phyloP scores from a whole-genome alignment of 2,329 filamentous ascomycete species.

The Pyricularia grisea region DNA sequence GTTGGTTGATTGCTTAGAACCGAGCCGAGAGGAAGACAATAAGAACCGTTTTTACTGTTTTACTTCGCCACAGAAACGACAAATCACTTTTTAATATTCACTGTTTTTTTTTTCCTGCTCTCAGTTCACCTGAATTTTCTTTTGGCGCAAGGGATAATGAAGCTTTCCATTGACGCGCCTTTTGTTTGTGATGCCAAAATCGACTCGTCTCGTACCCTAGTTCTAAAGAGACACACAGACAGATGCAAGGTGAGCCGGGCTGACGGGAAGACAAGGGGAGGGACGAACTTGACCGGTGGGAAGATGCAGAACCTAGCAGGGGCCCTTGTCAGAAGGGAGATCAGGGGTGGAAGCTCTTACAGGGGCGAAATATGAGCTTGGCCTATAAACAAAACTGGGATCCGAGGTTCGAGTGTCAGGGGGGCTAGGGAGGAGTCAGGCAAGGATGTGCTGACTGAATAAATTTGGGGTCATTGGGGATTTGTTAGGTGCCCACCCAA shows the following conservation, averaged over 20 bases:
- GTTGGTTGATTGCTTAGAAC: neutral
- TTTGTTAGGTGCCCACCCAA: neutral
- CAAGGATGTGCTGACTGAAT: neutral
- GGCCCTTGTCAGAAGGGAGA: neutral
- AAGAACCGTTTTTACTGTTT: neutral
- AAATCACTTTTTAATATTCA: neutral
- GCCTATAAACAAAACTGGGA: neutral
- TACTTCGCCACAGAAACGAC: neutral
- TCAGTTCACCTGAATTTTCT: neutral
- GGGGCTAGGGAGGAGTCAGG: neutral
- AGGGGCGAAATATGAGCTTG: neutral
- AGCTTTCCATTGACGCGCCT: neutral
- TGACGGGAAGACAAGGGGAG: neutral
- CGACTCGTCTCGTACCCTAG: neutral
- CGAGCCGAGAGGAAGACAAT: neutral
- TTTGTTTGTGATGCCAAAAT: neutral
- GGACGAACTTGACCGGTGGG: neutral
- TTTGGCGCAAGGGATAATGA: neutral
- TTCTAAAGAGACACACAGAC: neutral
- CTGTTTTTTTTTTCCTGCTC: neutral
- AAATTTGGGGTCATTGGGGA: neutral
- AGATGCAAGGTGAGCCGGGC: neutral
- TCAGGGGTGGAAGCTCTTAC: neutral
- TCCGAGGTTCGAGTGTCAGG: neutral
- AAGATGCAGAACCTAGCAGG: neutral